Conservation (phyloP, 805 yeast species). For the Candida adriatica region DNA sequence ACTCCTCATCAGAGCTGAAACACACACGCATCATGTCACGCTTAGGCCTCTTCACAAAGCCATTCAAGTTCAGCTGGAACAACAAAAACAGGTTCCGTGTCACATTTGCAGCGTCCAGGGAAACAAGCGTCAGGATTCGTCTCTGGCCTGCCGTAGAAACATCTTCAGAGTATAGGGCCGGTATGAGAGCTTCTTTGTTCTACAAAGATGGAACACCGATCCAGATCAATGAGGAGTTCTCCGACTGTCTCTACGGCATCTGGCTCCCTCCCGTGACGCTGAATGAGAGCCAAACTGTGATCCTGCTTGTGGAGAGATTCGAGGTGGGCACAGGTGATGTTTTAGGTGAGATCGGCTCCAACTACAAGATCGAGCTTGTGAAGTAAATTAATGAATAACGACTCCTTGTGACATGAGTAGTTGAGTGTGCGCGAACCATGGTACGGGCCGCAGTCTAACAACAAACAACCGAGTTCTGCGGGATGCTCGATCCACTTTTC, state of each 20-base stretch:
- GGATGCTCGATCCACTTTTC: too few species aligned
- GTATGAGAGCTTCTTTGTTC: constrained; percentile 39
- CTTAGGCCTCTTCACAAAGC: constrained; percentile 30
- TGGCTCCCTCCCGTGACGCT: constrained; percentile 21
- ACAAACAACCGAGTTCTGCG: too few species aligned
- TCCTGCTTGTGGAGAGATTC: constrained; percentile 41
- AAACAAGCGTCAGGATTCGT: constrained; percentile 19
- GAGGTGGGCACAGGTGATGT: constrained; percentile 38
- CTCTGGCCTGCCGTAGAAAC: constrained; percentile 8
- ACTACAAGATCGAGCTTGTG: constrained; percentile 12
- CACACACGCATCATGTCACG: constrained; percentile 21
- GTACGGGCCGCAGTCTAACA: too few species aligned
- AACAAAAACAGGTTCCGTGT: constrained; percentile 33
- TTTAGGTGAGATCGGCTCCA: constrained; percentile 33
- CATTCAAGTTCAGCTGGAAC: constrained; percentile 31
- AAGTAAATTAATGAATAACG: constrained; percentile 1
- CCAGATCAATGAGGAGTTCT: constrained; percentile 33
- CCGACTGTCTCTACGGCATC: constrained; percentile 37
- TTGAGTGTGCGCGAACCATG: not conserved
- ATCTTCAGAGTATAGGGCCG: constrained; percentile 34
- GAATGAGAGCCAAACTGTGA: constrained; percentile 22
- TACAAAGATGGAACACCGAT: constrained; percentile 24
- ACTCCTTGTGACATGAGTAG: not conserved
- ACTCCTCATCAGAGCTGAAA: constrained; percentile 16
- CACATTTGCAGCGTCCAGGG: constrained; percentile 17